Base-by-base conservation (phyloP, 768 basidiomycete genomes). In the Pleurotus tuber-regium region DNA sequence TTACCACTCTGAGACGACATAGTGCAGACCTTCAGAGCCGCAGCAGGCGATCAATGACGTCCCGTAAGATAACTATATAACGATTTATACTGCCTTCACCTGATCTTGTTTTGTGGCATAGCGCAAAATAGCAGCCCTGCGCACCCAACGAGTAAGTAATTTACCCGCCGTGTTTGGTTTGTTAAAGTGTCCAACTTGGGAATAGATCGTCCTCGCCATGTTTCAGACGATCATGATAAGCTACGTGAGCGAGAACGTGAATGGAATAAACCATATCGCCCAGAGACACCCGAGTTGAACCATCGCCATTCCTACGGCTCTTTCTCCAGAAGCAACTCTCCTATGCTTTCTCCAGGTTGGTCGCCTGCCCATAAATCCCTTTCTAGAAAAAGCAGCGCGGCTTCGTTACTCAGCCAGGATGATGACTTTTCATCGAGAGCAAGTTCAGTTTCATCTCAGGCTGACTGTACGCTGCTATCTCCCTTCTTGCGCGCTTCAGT, bases 391-490 rank as follows among this genome's bases (percentile, higher is more conserved):
- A 62, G 61, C 18, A 81, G 79, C 51, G 50, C 63, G 49, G 65
- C 68, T 2, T 80, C 80, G 10, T 56, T 74, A 28, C 65, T 60
- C 16, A 74, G 72, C 48, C 69, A 72, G 19, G 76, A 77, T 51
- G 73, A 69, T 49, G 62, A 64, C 50, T 52, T 60, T 50, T 71
- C 75, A 8, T 77, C 77, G 1, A 63, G 67, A 43, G 68, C 72
- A 19, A 78, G 73, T 39, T 80, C 80, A 0, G 49, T 69, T 9
- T 65, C 69, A 53, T 84, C 82, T 30, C 74, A 75, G 52, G 66
- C 74, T n/a, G 79, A 82, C 24, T 70, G 83, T 84, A 57, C 64
- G 80, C 66, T 40, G 19, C 29, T 35, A 19, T 18, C 12, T 56
- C 48, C 18, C n/a, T 9, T 39, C 39, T 43, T 12, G 16, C 10